Base-by-base conservation (phyloP, 2,329 filamentous ascomycete genomes). In the Didymella exigua region DNA sequence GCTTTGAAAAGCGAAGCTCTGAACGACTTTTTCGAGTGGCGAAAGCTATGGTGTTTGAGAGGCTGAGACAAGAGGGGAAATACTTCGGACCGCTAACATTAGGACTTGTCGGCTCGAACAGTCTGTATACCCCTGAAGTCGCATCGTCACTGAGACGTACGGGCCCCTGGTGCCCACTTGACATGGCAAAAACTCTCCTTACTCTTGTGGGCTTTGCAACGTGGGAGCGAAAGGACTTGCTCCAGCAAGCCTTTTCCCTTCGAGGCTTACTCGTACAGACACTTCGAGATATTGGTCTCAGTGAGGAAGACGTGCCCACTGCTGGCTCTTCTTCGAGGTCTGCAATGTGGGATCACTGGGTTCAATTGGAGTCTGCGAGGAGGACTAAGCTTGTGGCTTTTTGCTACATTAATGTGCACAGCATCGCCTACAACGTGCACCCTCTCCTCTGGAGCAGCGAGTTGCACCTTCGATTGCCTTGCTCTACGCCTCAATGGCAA, bases 401-500 rank as follows among this genome's bases (percentile, higher is more conserved):
- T 23, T 70, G 65, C 38, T 72, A 72, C 29, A 64, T 73, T 27
- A 72, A 70, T 31, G 62, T 73, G 5, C 71, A 73, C 46, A 70
- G 60, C 34, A 60, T 73, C 23, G 68, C 68, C 6, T 72, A 73
- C 41, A 70, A 73, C 45, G 56, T 62, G 4, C 63, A 69, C n/a
- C 69, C 69, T 6, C 54, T 70, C 5, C 50, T 71, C 1, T 69
- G 67, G 66, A 68, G 63, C 30, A 71, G 61, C 27, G 69, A 71
- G 38, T 29, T 72, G 23, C 65, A 69, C 24, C 38, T 72, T 23
- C 54, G 61, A 38, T 45, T 72, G 4, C 69, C 69, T 41, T 70
- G 65, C 42, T 62, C 59, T 16, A 70, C 69, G 6, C 56, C 49
- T 4, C 58, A 62, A 30, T 72, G 68, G 69, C 61, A 70, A 36